These are phyloP conservation scores for Penicillium sp. DNA, from an alignment of 2,329 filamentous ascomycete genomes.

Conservation along the genomic window DNA sequence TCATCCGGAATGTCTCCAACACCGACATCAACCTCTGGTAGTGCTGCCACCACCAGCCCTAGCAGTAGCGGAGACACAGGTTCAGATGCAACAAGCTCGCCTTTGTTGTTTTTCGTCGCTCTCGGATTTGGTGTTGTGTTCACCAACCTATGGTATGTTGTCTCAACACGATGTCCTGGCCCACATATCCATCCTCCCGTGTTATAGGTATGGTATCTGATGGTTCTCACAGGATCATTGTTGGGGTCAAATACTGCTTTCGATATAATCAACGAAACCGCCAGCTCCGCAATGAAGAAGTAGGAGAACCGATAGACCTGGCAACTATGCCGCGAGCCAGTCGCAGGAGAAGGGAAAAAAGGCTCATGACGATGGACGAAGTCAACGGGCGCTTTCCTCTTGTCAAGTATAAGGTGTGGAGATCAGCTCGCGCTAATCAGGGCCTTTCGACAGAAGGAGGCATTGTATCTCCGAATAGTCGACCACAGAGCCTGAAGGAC, in stretches of 20 bases:
- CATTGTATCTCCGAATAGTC: conserved; percentile 67
- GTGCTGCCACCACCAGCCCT: conserved; percentile 29
- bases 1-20: conserved; percentile 29
- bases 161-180: not conserved
- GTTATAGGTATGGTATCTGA: conserved; percentile 9
- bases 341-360: conserved; percentile 88
- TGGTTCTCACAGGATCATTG: conserved; percentile 77
- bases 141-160: conserved; percentile 88
- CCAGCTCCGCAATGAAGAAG: conserved; percentile 68
- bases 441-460: conserved; percentile 81
- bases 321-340: conserved; percentile 80
- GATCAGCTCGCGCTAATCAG: conserved; percentile 73
- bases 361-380: conserved; percentile 98
- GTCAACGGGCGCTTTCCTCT: conserved; percentile 96
- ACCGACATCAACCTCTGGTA: conserved; percentile 25
- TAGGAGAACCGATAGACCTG: conserved; percentile 84
- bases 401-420: conserved; percentile 95
- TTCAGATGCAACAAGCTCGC: conserved; percentile 60
- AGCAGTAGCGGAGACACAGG: conserved; percentile 32
- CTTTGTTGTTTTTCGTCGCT: conserved; percentile 87
- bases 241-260: conserved; percentile 99
- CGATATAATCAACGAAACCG: conserved; percentile 94
- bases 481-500: conserved; percentile 68
- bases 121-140: conserved; percentile 97
- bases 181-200: not conserved